phyloP scores from a whole-genome alignment of 805 yeast genomes.

The Candida sithepensis region DNA sequence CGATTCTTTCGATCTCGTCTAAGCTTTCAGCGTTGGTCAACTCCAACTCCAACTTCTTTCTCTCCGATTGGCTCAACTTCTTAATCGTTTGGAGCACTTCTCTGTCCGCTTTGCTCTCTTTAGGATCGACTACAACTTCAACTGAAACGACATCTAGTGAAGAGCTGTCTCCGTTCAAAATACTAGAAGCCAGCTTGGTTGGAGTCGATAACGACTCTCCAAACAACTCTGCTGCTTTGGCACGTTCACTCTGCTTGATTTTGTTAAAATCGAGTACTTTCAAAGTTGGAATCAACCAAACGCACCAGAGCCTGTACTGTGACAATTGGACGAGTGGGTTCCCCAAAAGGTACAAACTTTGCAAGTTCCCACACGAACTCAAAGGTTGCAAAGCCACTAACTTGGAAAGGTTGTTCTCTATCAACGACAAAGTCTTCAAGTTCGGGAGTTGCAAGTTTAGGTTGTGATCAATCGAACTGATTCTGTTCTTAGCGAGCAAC shows the following conservation, averaged over 20 bases:
- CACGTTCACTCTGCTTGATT: slow-evolving; percentile 54
- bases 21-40: slow-evolving; percentile 62
- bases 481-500: slow-evolving; percentile 60
- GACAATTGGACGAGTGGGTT: slow-evolving; percentile 50
- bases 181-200: slow-evolving; percentile 29
- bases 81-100: slow-evolving; percentile 26
- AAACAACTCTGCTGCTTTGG: slow-evolving; percentile 40
- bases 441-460: slow-evolving; percentile 39
- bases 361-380: slow-evolving; percentile 36
- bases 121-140: slow-evolving; percentile 1
- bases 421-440: slow-evolving; percentile 47
- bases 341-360: slow-evolving; percentile 47
- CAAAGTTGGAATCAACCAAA: slow-evolving; percentile 63
- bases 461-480: slow-evolving; percentile 38
- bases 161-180: slow-evolving; percentile 16
- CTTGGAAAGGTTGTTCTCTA: slow-evolving; percentile 44
- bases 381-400: slow-evolving; percentile 41
- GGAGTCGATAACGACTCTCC: slow-evolving; percentile 35
- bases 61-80: slow-evolving; percentile 54
- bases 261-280: slow-evolving; percentile 64
- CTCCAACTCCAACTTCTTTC: slow-evolving; percentile 44
- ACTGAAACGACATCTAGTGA: background rate
- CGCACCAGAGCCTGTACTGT: slow-evolving; percentile 56
- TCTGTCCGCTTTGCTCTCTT: slow-evolving; percentile 7
- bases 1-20: slow-evolving; percentile 73